Evolutionary conservation across 306 rosid species (phyloP).

Genomic region (Herpetospermum pedunculosum): DNA sequence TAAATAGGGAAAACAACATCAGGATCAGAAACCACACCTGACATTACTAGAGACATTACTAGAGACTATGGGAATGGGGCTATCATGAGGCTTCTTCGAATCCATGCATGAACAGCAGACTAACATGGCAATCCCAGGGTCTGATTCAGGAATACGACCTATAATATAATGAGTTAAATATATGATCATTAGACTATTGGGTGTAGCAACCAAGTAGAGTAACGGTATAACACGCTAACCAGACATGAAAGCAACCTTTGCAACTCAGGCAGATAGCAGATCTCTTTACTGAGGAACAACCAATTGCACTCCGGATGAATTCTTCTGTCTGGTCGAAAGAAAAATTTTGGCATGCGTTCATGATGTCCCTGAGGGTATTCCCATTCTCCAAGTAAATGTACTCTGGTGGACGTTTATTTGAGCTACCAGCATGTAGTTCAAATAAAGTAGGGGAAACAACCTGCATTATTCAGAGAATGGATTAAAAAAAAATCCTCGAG

Average conservation of each 20-base stretch:
- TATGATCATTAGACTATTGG: neutral
- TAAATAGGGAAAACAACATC: neutral
- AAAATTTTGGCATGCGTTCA: constrained; percentile 39
- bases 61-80: neutral
- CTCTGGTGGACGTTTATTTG: constrained; percentile 76
- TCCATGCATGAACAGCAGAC: constrained; percentile 48
- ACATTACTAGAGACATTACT: neutral
- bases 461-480: constrained; percentile 25
- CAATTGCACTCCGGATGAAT: constrained; percentile 37
- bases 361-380: constrained; percentile 61
- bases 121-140: constrained; percentile 28
- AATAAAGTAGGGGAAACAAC: constrained; percentile 59
- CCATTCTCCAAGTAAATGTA: constrained; percentile 62
- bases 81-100: constrained; percentile 25
- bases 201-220: neutral
- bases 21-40: neutral
- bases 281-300: constrained; percentile 34
- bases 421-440: constrained; percentile 88
- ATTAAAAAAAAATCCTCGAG: neutral
- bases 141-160: constrained; percentile 24
- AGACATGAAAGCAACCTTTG: constrained; percentile 44
- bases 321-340: constrained; percentile 42
- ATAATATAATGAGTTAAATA: constrained; percentile 9
- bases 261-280: constrained; percentile 58
- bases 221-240: constrained; percentile 2